These are phyloP conservation scores for Cryptococcus sp. DNA, from an alignment of 1,284 basidiomycete genomes.

Conservation along the genomic window DNA sequence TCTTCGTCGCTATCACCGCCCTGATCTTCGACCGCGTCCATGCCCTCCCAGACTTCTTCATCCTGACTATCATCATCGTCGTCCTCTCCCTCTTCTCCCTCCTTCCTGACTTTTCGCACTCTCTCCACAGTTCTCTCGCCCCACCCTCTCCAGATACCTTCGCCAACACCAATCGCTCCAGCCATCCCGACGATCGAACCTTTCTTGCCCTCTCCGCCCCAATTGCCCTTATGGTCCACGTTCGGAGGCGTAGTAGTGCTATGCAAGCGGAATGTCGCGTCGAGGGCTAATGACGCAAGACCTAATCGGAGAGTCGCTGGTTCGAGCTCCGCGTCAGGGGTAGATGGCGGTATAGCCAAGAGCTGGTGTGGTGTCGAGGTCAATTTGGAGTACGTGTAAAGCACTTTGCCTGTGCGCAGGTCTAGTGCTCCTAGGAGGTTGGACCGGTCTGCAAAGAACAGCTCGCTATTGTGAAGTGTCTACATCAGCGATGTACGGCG, in stretches of 20 bases:
- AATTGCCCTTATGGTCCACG: slow-evolving; percentile 58
- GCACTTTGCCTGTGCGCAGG: slow-evolving; percentile 67
- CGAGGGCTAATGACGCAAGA: slow-evolving; percentile 44
- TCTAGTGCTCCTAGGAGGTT: slow-evolving; percentile 72
- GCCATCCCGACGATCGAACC: slow-evolving; percentile 68
- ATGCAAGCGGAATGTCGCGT: slow-evolving; percentile 65
- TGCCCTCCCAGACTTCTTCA: slow-evolving; percentile 33
- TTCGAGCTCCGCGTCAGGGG: slow-evolving; percentile 1
- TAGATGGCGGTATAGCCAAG: slow-evolving; percentile 30
- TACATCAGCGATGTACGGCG: not conserved
- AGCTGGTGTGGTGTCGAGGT: slow-evolving; percentile 45
- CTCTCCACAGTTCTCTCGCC: slow-evolving; percentile 54
- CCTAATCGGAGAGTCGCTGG: slow-evolving; percentile 21
- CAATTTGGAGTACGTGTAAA: slow-evolving; percentile 65
- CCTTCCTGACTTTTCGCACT: slow-evolving; percentile 43
- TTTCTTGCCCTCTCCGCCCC: slow-evolving; percentile 62
- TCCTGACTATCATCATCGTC: slow-evolving; percentile 40
- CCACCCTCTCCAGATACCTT: slow-evolving; percentile 60
- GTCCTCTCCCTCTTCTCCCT: slow-evolving; percentile 28
- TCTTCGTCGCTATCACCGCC: slow-evolving; percentile 47
- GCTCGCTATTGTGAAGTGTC: slow-evolving; percentile 60
- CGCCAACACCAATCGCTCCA: slow-evolving; percentile 63
- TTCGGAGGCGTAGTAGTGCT: slow-evolving; percentile 61
- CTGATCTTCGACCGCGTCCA: slow-evolving; percentile 53
- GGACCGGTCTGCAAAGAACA: slow-evolving; percentile 73